Conservation (phyloP, 2,329 filamentous ascomycete species). For the Clarireedia paspali region DNA sequence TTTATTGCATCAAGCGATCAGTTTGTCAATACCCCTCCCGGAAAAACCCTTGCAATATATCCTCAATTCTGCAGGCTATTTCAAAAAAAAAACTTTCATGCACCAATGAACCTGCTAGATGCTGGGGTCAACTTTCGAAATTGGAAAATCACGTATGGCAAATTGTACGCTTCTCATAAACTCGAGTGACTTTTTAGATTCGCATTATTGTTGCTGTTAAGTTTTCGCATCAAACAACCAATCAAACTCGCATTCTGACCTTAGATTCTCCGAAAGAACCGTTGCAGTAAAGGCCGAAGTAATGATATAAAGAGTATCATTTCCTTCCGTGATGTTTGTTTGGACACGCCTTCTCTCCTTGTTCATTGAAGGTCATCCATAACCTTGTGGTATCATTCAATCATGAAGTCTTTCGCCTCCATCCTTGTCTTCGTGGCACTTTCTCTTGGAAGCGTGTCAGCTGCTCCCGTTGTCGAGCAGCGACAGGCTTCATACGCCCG, state of each 20-base stretch:
- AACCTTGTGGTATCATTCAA: background rate
- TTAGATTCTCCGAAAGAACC: too few species aligned
- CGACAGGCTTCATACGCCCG: constrained; percentile 15
- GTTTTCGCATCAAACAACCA: too few species aligned
- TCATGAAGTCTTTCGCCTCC: constrained; percentile 3
- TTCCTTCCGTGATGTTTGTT: background rate
- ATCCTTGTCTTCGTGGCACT: constrained; percentile 1
- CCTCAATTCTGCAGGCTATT: background rate
- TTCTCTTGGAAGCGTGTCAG: background rate
- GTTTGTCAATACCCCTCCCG: background rate
- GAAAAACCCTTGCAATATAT: background rate
- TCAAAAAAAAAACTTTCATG: background rate
- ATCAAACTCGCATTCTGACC: too few species aligned
- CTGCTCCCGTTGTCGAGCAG: background rate
- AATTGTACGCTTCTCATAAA: background rate
- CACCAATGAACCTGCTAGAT: background rate
- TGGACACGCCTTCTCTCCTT: background rate
- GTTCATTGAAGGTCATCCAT: background rate
- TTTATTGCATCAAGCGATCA: too few species aligned
- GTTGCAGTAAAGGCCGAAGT: too few species aligned
- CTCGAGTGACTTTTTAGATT: too few species aligned
- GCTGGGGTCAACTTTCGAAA: background rate
- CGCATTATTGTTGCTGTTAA: too few species aligned
- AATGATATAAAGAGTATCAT: background rate
- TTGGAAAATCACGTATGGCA: background rate